A percentile compares a stretch with the other conserved stretches of the same genome.
phyloP scores from a whole-genome alignment of 2,329 filamentous ascomycete species.

The Arthrobotrys conoides region DNA sequence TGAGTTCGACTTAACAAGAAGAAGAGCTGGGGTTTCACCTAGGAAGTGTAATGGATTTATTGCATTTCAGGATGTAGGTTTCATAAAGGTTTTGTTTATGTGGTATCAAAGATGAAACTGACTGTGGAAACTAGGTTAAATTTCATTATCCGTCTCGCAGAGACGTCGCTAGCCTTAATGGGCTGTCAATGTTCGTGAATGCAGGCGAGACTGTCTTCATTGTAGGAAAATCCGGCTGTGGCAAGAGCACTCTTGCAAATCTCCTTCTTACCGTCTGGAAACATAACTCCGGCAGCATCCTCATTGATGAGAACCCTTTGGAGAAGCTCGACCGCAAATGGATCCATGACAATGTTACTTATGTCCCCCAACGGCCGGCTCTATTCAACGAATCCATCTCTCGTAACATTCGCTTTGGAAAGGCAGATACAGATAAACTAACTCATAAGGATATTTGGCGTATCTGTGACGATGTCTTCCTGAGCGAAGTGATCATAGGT shows the following conservation, averaged over 20 bases:
- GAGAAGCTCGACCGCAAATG: constrained; percentile 76
- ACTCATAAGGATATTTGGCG: constrained; percentile 72
- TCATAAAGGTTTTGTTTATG: background rate
- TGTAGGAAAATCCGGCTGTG: constrained; percentile 88
- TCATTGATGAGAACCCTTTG: constrained; percentile 77
- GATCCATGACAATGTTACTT: constrained; percentile 81
- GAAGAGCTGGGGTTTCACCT: constrained; percentile 64
- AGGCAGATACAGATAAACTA: constrained; percentile 69
- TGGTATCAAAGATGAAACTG: background rate
- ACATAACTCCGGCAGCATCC: constrained; percentile 75
- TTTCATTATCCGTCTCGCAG: constrained; percentile 85
- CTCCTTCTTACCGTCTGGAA: constrained; percentile 84
- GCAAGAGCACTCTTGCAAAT: constrained; percentile 89
- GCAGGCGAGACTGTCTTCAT: constrained; percentile 82
- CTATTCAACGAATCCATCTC: constrained; percentile 86
- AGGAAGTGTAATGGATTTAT: constrained; percentile 76
- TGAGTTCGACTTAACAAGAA: constrained; percentile 37
- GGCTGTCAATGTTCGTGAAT: constrained; percentile 78
- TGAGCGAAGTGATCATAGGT: constrained; percentile 77
- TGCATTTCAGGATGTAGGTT: constrained; percentile 77
- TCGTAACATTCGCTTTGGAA: constrained; percentile 83
- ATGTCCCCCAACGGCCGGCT: constrained; percentile 85
- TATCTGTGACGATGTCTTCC: constrained; percentile 77
- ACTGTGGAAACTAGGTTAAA: constrained; percentile 72
- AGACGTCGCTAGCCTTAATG: constrained; percentile 73